Evolutionary conservation across 495 filamentous ascomycete genomes (phyloP), one percentile per base, ranked within the genome.

Genomic region (Parmelia sp.): DNA sequence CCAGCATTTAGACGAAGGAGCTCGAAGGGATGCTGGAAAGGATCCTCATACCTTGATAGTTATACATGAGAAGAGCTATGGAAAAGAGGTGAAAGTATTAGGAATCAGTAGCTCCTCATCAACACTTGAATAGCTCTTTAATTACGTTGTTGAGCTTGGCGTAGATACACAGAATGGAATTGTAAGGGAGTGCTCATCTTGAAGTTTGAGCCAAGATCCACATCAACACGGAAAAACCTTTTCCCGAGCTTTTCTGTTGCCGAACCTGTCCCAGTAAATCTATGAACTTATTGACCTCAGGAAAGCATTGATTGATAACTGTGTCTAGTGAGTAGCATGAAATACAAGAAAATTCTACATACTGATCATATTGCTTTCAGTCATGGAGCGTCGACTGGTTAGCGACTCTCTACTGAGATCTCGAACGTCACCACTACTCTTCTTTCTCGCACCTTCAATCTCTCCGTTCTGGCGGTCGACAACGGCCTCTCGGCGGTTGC

Each of bases 1-100:
- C 53, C 61, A 14, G 33, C 51, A 25, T n/a, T 29, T 14, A 15
- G 25, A 11, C 14, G 23, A 27, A 27, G 23, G 12, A 29, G 11
- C 25, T 51, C 29, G 25, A 29, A 29, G 15, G 37, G 2, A 23
- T 49, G 36, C 27, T 40, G 12, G 4, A 39, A 35, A 56, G 25
- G 56, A 63, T 60, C 23, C n/a, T 73, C 82, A 75, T 75, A 91
- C 90, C 79, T 82, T 86, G 87, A 71, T 92, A 93, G 76, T 92
- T 90, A 75, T 91, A 93, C 76, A 91, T 87, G 74, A 33, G 51
- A 19, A 21, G n/a, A n/a, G 51, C 29, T 55, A 3, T 21, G 6
- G 15, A 31, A 31, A 55, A 3, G 29, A 23, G 15, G 33, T 7
- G 10, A 14, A 55, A 21, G 15, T 1, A 9, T 21, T 55, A 9